Evolutionary conservation across 257 asterid species (phyloP).

Genomic region (Linderniella brevidens): DNA sequence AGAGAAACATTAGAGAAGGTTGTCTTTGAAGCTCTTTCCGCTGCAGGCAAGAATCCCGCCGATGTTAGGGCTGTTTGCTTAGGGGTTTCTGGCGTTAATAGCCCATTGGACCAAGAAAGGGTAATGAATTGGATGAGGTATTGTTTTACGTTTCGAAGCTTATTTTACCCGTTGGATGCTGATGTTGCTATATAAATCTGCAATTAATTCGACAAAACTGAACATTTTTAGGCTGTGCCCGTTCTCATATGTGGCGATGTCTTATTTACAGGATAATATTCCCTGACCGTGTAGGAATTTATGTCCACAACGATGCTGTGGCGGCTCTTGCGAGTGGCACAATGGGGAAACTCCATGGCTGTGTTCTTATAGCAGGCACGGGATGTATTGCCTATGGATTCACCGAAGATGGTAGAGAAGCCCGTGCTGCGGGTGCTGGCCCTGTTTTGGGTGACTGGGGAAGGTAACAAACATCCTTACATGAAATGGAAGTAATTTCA

Average conservation of each 20-base stretch:
- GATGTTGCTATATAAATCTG: too few species aligned
- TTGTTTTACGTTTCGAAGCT: constrained; percentile 3
- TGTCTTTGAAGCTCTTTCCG: constrained; percentile 51
- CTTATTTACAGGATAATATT: constrained; percentile 38
- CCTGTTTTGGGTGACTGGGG: constrained; percentile 99
- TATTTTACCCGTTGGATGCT: background rate
- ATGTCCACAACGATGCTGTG: constrained; percentile 83
- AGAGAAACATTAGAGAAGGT: constrained; percentile 60
- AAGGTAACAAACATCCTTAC: constrained; percentile 39
- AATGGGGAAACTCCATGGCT: constrained; percentile 84
- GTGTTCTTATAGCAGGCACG: constrained; percentile 91
- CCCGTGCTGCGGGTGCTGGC: constrained; percentile 98
- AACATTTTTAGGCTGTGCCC: too few species aligned
- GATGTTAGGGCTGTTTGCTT: constrained; percentile 76
- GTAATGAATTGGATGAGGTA: constrained; percentile 80
- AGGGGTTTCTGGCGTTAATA: constrained; percentile 91
- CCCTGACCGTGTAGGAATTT: constrained; percentile 47
- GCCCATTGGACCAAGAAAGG: constrained; percentile 64
- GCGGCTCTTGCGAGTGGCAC: constrained; percentile 99
- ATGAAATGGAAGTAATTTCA: too few species aligned
- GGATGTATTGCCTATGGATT: constrained; percentile 92
- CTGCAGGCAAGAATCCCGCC: constrained; percentile 48
- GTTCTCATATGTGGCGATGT: too few species aligned
- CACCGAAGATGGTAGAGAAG: constrained; percentile 83
- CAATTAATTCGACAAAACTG: too few species aligned